Base-by-base conservation (phyloP, 257 asterid species). In the Solanum chiquidenum region DNA sequence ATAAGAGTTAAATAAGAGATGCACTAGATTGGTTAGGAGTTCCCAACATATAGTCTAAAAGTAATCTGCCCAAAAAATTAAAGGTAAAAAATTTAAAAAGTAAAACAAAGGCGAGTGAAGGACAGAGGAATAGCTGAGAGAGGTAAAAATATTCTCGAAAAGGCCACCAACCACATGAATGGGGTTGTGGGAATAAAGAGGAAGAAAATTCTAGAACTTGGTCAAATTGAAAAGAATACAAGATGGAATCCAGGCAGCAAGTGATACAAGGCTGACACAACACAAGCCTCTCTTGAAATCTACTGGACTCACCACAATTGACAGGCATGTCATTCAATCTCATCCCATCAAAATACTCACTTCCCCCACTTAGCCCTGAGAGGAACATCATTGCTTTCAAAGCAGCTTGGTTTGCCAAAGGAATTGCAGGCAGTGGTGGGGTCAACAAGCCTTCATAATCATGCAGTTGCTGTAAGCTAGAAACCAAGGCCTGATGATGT, bases 341-440 rank as follows among this genome's bases (percentile, higher is more conserved):
- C 92, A 94, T 87, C 91, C 95, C 95, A 92, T 94, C 98, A 88
- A 95, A 95, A 89, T 92, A 93, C 86, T 97, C 98, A 93, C 92
- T 91, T 86, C 96, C 92, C 84, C 92, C 93, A 87, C 96, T 86
- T 83, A 92, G 64, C 89, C 98, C 98, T 79, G 99, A 94, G 91
- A 96, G 96, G 89, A 93, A 92, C 98, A 96, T 87, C 98, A 94
- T 93, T 86, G 99, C 99, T 92, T 94, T 96, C 38, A 94, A 95
- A 88, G 98, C 98, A 76, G 98, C 99, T 93, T 97, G 99, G 90
- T 96, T 97, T 86, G 99, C 99, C 93, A 94, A 89, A 83, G 95
- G 90, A 91, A 95, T 92, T 72, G 93, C 95, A 85, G 94, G 93
- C 58, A 93, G 91, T 66, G 99, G 99, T 64, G 99, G 93, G 89